Conservation (phyloP, 768 basidiomycete genomes). For the Auriscalpium vulgare region DNA sequence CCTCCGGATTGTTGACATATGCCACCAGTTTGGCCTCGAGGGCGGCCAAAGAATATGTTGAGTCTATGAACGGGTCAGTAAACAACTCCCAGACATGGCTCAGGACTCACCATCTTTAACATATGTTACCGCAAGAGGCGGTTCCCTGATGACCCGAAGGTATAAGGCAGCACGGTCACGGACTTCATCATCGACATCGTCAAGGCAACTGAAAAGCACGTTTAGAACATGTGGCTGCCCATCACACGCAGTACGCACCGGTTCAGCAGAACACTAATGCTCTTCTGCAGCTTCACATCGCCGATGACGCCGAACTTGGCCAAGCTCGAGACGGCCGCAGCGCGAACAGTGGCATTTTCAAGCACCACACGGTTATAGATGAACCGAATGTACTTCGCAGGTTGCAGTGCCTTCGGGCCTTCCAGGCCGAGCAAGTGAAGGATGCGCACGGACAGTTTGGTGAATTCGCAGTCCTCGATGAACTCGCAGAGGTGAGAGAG, state of each 20-base stretch:
- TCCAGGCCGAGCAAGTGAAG: slow-evolving; percentile 92
- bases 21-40: slow-evolving; percentile 89
- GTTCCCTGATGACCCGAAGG: slow-evolving; percentile 74
- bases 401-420: slow-evolving; percentile 93
- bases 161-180: slow-evolving; percentile 96
- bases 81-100: no score
- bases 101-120: slow-evolving; percentile 76
- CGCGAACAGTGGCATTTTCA: slow-evolving; percentile 95
- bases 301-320: slow-evolving; percentile 93
- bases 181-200: slow-evolving; percentile 98
- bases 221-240: slow-evolving; percentile 4
- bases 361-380: slow-evolving; percentile 99
- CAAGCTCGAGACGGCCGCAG: slow-evolving; percentile 89
- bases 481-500: slow-evolving; percentile 98
- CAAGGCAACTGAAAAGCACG: slow-evolving; percentile 61
- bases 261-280: slow-evolving; percentile 79
- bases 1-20: slow-evolving; percentile 79
- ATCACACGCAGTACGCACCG: slow-evolving; percentile 39
- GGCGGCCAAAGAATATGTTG: slow-evolving; percentile 84
- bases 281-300: slow-evolving; percentile 73
- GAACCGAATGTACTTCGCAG: slow-evolving; percentile 97
- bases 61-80: slow-evolving; percentile 45
- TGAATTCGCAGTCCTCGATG: slow-evolving; percentile 99
- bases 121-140: slow-evolving; percentile 74
- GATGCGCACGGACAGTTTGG: slow-evolving; percentile 95